These are phyloP conservation scores for Hypomyces perniciosus DNA, from an alignment of 2,329 filamentous ascomycete genomes.

Conservation along the genomic window DNA sequence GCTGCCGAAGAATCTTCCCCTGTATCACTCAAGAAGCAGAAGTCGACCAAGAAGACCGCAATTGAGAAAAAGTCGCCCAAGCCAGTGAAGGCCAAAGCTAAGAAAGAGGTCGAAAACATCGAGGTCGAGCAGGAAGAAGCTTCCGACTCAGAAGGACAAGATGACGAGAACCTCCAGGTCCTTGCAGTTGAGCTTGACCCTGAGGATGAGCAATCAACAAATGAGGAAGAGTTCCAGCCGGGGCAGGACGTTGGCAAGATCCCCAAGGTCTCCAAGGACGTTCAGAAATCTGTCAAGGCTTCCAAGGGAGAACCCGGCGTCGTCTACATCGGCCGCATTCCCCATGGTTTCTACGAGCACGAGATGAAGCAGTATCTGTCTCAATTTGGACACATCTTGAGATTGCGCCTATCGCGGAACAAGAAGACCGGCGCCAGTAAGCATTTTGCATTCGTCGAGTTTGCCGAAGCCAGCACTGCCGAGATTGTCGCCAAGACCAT, in stretches of 20 bases:
- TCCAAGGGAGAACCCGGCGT: slow-evolving; percentile 60
- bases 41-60: slow-evolving; percentile 32
- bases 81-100: slow-evolving; percentile 20
- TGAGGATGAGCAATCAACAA: slow-evolving; percentile 37
- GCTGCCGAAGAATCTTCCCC: slow-evolving; percentile 42
- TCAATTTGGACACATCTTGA: slow-evolving; percentile 81
- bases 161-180: slow-evolving; percentile 36
- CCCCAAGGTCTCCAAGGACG: slow-evolving; percentile 41
- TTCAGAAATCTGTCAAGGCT: slow-evolving; percentile 37
- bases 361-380: slow-evolving; percentile 91
- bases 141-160: slow-evolving; percentile 34
- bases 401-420: slow-evolving; percentile 80
- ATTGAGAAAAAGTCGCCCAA: slow-evolving; percentile 29
- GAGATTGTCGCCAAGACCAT: slow-evolving; percentile 92
- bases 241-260: slow-evolving; percentile 47
- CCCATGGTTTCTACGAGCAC: slow-evolving; percentile 92
- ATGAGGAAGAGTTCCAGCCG: slow-evolving; percentile 35
- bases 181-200: slow-evolving; percentile 41
- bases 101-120: slow-evolving; percentile 25
- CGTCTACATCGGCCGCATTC: slow-evolving; percentile 85
- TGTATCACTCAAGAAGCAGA: slow-evolving; percentile 40
- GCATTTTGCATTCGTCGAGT: slow-evolving; percentile 95
- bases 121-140: slow-evolving; percentile 22
- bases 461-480: slow-evolving; percentile 68
- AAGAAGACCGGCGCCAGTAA: slow-evolving; percentile 85